Evolutionary conservation across 805 yeast species (phyloP).

Genomic region (Ascoidea rubescens): DNA sequence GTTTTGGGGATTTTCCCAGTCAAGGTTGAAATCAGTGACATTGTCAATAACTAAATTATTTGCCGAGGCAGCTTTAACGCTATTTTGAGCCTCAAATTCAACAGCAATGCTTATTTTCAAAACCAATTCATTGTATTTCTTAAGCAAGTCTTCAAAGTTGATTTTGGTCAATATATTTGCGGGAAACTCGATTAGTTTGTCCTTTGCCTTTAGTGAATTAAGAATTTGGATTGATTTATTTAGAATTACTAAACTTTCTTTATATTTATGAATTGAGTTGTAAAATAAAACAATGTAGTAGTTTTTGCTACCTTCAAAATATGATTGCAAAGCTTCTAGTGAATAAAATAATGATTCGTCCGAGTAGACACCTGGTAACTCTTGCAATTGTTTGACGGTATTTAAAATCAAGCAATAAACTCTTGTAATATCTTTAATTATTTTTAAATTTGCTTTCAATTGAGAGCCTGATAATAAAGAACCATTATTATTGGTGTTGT

Average conservation of each 20-base stretch:
- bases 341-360: slow-evolving; percentile 55
- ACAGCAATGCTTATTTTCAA: too few species aligned
- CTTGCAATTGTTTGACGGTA: slow-evolving; percentile 47
- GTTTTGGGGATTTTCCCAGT: slow-evolving; percentile 13
- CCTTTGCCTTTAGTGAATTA: background rate
- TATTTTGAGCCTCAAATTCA: too few species aligned
- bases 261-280: slow-evolving; percentile 23
- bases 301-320: slow-evolving; percentile 31
- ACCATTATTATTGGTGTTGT: slow-evolving; percentile 7
- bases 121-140: too few species aligned
- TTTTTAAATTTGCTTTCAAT: slow-evolving; percentile 7
- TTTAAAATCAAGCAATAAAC: slow-evolving; percentile 35
- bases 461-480: slow-evolving; percentile 5
- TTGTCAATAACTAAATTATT: slow-evolving; percentile 22
- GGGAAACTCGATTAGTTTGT: slow-evolving; percentile 20
- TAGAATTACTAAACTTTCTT: slow-evolving; percentile 29
- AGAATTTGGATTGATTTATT: background rate
- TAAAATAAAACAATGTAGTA: slow-evolving; percentile 31
- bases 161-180: slow-evolving; percentile 12
- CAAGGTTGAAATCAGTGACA: slow-evolving; percentile 12
- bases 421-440: slow-evolving; percentile 26
- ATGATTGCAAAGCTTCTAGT: slow-evolving; percentile 33
- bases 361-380: slow-evolving; percentile 85
- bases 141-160: too few species aligned
- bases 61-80: slow-evolving; percentile 13